A percentile compares a stretch with the other conserved stretches of the same genome.
phyloP scores from a whole-genome alignment of 2,329 filamentous ascomycete genomes.

The Aspergillus pseudoglaucus region DNA sequence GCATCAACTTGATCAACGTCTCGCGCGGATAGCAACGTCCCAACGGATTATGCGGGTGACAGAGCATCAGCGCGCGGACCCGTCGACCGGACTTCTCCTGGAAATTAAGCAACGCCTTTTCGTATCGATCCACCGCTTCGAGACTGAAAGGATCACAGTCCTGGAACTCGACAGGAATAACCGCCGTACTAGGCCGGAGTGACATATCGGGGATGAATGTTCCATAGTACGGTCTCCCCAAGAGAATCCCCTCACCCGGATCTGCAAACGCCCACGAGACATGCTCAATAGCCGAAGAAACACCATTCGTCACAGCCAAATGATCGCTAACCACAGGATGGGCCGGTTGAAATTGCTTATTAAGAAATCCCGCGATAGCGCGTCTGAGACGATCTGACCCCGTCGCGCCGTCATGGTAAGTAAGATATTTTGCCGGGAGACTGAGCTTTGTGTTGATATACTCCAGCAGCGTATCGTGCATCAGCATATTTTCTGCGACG shows the following conservation, averaged over 20 bases:
- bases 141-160: conserved; percentile 40
- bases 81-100: conserved; percentile 32
- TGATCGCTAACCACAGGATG: conserved; percentile 20
- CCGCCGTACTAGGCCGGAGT: conserved; percentile 35
- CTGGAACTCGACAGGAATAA: conserved; percentile 42
- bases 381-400: conserved; percentile 21
- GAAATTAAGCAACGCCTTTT: conserved; percentile 34
- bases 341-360: conserved; percentile 22
- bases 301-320: conserved; percentile 29
- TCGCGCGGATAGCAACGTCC: conserved; percentile 43
- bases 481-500: conserved; percentile 48
- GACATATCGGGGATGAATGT: conserved; percentile 44
- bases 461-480: conserved; percentile 42
- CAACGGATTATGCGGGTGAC: conserved; percentile 49
- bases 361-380: conserved; percentile 29
- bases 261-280: conserved; percentile 26
- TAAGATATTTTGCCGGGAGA: conserved; percentile 25
- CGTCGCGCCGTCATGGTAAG: conserved; percentile 32
- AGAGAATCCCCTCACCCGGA: conserved; percentile 29
- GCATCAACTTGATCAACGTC: conserved; percentile 39
- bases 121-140: conserved; percentile 40
- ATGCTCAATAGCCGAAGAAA: conserved; percentile 31
- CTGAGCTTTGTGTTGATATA: conserved; percentile 38
- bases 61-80: conserved; percentile 46
- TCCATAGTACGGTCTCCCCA: conserved; percentile 39